Base-by-base conservation (phyloP, 2,329 filamentous ascomycete genomes). In the Cordyceps cateniannulata region DNA sequence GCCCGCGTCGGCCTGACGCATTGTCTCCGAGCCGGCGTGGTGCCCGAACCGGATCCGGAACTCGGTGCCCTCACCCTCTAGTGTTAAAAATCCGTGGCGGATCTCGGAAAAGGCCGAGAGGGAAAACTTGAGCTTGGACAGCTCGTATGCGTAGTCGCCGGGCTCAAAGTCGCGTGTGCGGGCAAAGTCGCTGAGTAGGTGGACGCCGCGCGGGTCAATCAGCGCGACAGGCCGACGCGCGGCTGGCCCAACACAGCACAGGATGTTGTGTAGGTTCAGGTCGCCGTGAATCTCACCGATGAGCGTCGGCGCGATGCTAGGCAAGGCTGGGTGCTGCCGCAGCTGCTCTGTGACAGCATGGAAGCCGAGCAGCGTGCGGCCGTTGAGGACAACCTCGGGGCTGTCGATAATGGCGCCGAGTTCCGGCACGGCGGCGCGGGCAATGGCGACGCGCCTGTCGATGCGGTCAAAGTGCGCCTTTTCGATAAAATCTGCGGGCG, bases 171-270 rank as follows among this genome's bases (percentile, higher is more conserved):
- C 50, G 7, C 50, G 42, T 9, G 40, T 60, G 8, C 16, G 45
- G 20, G 58, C 58, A 54, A 54, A 53, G 22, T 60, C 58, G 44
- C 58, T 54, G 25, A 60, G 58, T 24, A 60, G 58, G 27, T 53
- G 58, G 16, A 60, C 58, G n/a, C 58, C 58, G n/a, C 58, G 58
- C 29, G 58, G 58, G 24, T 60, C 58, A 32, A 60, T 60, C 10
- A 60, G 58, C 4, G 58, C 42, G 9, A 60, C 58, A 6, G 50
- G 50, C 16, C 50, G 40, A 18, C 22, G 10, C 20, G 49, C 58
- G 18, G 40, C 32, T 2, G 49, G 27, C 16, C 50, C 58, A 20
- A 54, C 42, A 29, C 58, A 54, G 50, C 58, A 54, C 7, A 60
- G 44, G 18, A 60, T 54, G 22, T 60, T 60, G 50, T 60, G 50